A percentile compares a stretch with the other conserved stretches of the same genome.
phyloP scores from a whole-genome alignment of 371 early-diverging fungal species.

The Circinella minor region DNA sequence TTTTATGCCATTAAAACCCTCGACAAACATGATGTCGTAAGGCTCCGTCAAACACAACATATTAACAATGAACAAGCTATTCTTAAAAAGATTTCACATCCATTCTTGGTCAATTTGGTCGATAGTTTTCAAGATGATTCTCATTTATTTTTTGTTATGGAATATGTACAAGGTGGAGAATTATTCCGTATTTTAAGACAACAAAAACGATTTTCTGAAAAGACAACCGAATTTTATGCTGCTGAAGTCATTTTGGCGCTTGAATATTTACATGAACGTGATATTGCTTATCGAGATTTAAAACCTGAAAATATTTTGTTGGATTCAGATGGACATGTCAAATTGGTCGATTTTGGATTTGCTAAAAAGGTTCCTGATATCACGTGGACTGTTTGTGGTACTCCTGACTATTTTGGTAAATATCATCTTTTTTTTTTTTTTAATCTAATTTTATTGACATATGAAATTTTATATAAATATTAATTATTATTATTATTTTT shows the following conservation, averaged over 20 bases:
- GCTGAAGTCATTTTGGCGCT: conserved; percentile 82
- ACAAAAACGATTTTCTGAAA: conserved; percentile 85
- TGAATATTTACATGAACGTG: conserved; percentile 92
- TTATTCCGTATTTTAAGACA: conserved; percentile 77
- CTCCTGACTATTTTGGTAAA: conserved; percentile 76
- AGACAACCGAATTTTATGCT: conserved; percentile 84
- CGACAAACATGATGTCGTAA: conserved; percentile 91
- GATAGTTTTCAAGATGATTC: conserved; percentile 91
- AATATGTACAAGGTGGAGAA: conserved; percentile 97
- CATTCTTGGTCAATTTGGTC: conserved; percentile 91
- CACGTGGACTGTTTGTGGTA: conserved; percentile 96
- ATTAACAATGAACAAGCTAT: conserved; percentile 91
- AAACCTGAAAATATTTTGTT: conserved; percentile 95
- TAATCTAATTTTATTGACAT: neutral
- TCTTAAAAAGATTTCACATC: conserved; percentile 79
- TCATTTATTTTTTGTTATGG: conserved; percentile 94
- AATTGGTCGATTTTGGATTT: conserved; percentile 99
- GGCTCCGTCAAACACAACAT: conserved; percentile 92
- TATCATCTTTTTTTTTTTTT: conserved; percentile 20
- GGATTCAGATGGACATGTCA: conserved; percentile 92
- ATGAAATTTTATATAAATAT: conserved; percentile 23
- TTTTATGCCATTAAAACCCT: conserved; percentile 92
- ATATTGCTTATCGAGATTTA: conserved; percentile 96
- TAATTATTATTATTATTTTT: conserved; percentile 45
- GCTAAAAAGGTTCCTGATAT: conserved; percentile 83